These are phyloP conservation scores for Fusarium oxysporum DNA, from an alignment of 2,329 filamentous ascomycete species.

Conservation along the genomic window DNA sequence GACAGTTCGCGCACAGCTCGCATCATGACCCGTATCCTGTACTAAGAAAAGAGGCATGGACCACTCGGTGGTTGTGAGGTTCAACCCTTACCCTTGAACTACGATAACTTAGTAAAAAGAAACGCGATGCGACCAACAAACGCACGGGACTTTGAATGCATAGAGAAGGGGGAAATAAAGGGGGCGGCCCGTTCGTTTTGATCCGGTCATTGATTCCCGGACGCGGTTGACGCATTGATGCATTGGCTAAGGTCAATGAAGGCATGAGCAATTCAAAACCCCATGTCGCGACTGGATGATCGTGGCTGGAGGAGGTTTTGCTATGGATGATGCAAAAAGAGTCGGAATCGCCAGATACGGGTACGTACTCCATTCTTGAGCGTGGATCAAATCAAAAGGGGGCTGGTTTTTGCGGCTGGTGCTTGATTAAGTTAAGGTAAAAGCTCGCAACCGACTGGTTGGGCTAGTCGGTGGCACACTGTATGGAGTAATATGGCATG, in stretches of 20 bases:
- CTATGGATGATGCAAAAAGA: constrained; percentile 1
- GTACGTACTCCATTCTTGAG: constrained; percentile 13
- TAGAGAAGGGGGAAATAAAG: constrained; percentile 31
- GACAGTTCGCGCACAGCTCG: constrained; percentile 50
- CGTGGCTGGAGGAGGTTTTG: constrained; percentile 17
- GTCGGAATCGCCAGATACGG: constrained; percentile 18
- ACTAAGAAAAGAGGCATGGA: constrained; percentile 48
- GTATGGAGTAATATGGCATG: constrained; percentile 38
- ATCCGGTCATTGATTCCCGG: constrained; percentile 28
- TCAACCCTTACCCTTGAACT: constrained; percentile 30
- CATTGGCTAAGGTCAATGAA: constrained; percentile 26
- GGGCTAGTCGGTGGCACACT: constrained; percentile 38
- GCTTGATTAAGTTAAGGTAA: constrained; percentile 19
- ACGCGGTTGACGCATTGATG: constrained; percentile 35
- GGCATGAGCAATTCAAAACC: constrained; percentile 10
- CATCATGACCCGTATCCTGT: constrained; percentile 61
- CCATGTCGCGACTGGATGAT: constrained; percentile 23
- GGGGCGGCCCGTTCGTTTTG: constrained; percentile 31
- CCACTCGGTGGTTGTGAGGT: constrained; percentile 12
- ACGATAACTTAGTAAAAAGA: constrained; percentile 8
- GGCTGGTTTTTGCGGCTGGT: constrained; percentile 39
- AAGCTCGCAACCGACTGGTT: constrained; percentile 23
- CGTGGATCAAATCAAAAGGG: constrained; percentile 36
- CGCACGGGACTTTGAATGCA: constrained; percentile 22
- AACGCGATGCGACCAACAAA: constrained; percentile 28